Evolutionary conservation across 768 basidiomycete species (phyloP).

Genomic region (Termitomyces sp.): DNA sequence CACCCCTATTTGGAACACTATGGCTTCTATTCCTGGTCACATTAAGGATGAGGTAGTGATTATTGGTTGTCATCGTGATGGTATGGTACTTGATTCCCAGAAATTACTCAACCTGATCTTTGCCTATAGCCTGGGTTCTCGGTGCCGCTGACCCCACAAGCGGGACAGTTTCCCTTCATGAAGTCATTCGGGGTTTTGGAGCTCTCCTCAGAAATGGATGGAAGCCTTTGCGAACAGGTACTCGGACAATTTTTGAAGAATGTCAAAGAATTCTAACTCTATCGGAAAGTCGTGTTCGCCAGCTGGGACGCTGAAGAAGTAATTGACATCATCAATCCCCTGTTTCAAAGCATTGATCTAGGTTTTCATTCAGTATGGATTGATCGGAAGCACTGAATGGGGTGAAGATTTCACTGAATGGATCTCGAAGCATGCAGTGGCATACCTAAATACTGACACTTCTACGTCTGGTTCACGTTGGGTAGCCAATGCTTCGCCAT

Average conservation of each 20-base stretch:
- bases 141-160: constrained; percentile 80
- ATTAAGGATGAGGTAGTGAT: constrained; percentile 84
- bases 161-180: constrained; percentile 76
- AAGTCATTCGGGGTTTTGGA: constrained; percentile 76
- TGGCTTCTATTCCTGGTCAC: constrained; percentile 80
- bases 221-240: constrained; percentile 73
- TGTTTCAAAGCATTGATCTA: constrained; percentile 6
- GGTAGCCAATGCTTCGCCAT: constrained; percentile 65
- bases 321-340: constrained; percentile 23
- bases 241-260: not conserved
- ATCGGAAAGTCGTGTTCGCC: constrained; percentile 51
- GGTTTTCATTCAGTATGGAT: constrained; percentile 41
- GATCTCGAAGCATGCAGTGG: constrained; percentile 75
- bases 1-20: constrained; percentile 89
- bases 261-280: not conserved
- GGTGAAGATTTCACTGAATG: constrained; percentile 88
- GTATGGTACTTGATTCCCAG: constrained; percentile 27
- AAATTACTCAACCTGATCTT: not conserved
- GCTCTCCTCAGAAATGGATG: constrained; percentile 66
- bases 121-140: constrained; percentile 61
- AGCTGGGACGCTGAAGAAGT: constrained; percentile 78
- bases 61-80: constrained; percentile 88
- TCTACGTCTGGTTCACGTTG: constrained; percentile 64
- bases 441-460: constrained; percentile 83
- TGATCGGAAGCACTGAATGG: constrained; percentile 89